phyloP scores from a whole-genome alignment of 2,329 filamentous ascomycete species.

The Blastomyces silverae region DNA sequence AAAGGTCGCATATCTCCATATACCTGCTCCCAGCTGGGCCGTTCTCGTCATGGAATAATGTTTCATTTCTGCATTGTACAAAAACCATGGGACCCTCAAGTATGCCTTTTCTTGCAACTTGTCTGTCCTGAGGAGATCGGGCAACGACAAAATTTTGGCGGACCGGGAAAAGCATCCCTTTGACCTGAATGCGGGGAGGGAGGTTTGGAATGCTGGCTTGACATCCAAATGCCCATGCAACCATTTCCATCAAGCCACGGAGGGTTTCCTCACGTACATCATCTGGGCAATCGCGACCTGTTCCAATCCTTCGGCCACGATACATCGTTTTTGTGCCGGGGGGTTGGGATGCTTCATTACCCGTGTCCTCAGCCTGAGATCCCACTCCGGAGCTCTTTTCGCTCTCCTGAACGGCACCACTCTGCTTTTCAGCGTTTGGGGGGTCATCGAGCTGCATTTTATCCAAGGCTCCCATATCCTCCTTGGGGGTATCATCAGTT shows the following conservation, averaged over 20 bases:
- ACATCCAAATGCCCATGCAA: conserved; percentile 53
- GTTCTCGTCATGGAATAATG: conserved; percentile 42
- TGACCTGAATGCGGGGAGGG: conserved; percentile 44
- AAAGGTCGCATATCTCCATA: conserved; percentile 46
- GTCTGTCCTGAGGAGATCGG: conserved; percentile 48
- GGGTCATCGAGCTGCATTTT: conserved; percentile 21
- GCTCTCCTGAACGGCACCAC: background rate
- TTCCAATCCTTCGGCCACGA: conserved; percentile 52
- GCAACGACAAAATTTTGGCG: conserved; percentile 51
- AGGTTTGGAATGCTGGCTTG: conserved; percentile 45
- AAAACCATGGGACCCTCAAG: conserved; percentile 54
- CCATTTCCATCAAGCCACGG: conserved; percentile 51
- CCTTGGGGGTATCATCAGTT: conserved; percentile 21
- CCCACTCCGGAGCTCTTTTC: conserved; percentile 3
- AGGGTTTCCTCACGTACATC: conserved; percentile 51
- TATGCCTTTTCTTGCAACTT: conserved; percentile 48
- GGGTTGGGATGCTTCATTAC: background rate
- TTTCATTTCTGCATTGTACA: conserved; percentile 51
- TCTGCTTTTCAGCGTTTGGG: conserved; percentile 20
- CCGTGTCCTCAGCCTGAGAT: conserved; percentile 7
- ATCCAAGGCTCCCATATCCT: conserved; percentile 14
- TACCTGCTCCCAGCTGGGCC: conserved; percentile 30
- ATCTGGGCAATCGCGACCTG: conserved; percentile 54
- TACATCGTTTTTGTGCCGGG: conserved; percentile 37
- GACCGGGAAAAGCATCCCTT: conserved; percentile 50